These are phyloP conservation scores for Malassezia restricta DNA, from an alignment of 1,284 basidiomycete genomes.

Conservation along the genomic window DNA sequence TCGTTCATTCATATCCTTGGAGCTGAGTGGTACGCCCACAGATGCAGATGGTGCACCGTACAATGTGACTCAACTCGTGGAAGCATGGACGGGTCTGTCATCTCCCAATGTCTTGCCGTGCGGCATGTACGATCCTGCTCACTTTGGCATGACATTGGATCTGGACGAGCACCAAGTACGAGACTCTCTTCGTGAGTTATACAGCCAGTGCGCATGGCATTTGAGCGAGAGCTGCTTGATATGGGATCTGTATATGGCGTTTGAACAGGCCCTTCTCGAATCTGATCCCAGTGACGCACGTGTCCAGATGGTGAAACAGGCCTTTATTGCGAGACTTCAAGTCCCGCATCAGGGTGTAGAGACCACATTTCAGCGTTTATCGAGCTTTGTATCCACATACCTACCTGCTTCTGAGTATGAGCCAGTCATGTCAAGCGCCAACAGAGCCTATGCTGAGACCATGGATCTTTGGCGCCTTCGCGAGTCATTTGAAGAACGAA, in stretches of 20 bases:
- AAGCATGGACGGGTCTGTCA: slow-evolving; percentile 6
- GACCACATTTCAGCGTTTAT: slow-evolving; percentile 28
- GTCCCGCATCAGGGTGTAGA: slow-evolving; percentile 25
- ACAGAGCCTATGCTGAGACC: slow-evolving; percentile 19
- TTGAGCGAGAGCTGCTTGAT: slow-evolving; percentile 20
- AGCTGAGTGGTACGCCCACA: neutral
- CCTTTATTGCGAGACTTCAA: slow-evolving; percentile 26
- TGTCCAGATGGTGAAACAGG: slow-evolving; percentile 21
- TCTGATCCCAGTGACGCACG: slow-evolving; percentile 6
- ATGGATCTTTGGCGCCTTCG: slow-evolving; percentile 12
- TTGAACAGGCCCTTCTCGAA: slow-evolving; percentile 21
- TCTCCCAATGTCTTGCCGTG: slow-evolving; percentile 8
- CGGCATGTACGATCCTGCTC: slow-evolving; percentile 8
- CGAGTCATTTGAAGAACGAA: slow-evolving; percentile 23
- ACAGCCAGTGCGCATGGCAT: slow-evolving; percentile 14
- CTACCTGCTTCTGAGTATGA: slow-evolving; percentile 33
- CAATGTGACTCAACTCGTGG: neutral
- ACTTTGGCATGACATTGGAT: neutral
- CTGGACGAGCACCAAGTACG: neutral
- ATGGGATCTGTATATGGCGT: slow-evolving; percentile 28
- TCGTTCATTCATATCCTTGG: neutral
- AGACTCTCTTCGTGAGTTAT: slow-evolving; percentile 1
- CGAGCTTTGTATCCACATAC: slow-evolving; percentile 27
- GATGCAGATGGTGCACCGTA: neutral
- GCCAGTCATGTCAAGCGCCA: slow-evolving; percentile 25